These are phyloP conservation scores for Polyporus tsugae DNA, from an alignment of 1,284 basidiomycete species.

Conservation along the genomic window DNA sequence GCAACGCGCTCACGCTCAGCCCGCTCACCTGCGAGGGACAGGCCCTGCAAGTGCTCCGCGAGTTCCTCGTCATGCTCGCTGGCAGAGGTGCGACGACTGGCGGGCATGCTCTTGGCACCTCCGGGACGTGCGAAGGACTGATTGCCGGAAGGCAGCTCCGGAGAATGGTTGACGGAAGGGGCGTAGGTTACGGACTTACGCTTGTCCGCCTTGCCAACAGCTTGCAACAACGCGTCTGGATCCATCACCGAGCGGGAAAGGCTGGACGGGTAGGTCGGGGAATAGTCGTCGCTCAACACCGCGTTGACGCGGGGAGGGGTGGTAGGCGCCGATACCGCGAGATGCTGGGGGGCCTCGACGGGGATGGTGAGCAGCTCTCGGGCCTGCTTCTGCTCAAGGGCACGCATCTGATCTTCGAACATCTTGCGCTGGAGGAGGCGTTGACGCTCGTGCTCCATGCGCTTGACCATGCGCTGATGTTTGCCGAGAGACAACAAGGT, in stretches of 20 bases:
- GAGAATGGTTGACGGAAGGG: slow-evolving; percentile 74
- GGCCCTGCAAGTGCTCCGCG: slow-evolving; percentile 74
- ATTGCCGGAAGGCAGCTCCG: slow-evolving; percentile 63
- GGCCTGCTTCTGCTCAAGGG: slow-evolving; percentile 90
- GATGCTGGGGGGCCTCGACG: slow-evolving; percentile 68
- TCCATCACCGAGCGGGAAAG: slow-evolving; percentile 62
- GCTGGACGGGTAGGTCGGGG: slow-evolving; percentile 49
- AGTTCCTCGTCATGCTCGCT: slow-evolving; percentile 84
- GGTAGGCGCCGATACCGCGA: slow-evolving; percentile 84
- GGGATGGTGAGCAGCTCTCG: slow-evolving; percentile 83
- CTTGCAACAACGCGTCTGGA: slow-evolving; percentile 65
- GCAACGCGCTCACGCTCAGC: slow-evolving; percentile 44
- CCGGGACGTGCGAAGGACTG: slow-evolving; percentile 66
- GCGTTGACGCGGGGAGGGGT: slow-evolving; percentile 82
- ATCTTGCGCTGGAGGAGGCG: slow-evolving; percentile 85
- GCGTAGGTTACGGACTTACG: slow-evolving; percentile 88
- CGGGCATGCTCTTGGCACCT: slow-evolving; percentile 89
- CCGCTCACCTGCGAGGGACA: slow-evolving; percentile 69
- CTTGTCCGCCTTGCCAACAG: slow-evolving; percentile 77
- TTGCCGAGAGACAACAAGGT: slow-evolving; percentile 20
- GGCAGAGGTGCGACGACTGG: slow-evolving; percentile 82
- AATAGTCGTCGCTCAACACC: slow-evolving; percentile 56
- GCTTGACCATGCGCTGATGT: slow-evolving; percentile 84
- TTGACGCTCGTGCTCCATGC: slow-evolving; percentile 90
- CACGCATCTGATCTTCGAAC: slow-evolving; percentile 95